Base-by-base conservation (phyloP, 2,329 filamentous ascomycete species). In the Pseudopyricularia javanii region DNA sequence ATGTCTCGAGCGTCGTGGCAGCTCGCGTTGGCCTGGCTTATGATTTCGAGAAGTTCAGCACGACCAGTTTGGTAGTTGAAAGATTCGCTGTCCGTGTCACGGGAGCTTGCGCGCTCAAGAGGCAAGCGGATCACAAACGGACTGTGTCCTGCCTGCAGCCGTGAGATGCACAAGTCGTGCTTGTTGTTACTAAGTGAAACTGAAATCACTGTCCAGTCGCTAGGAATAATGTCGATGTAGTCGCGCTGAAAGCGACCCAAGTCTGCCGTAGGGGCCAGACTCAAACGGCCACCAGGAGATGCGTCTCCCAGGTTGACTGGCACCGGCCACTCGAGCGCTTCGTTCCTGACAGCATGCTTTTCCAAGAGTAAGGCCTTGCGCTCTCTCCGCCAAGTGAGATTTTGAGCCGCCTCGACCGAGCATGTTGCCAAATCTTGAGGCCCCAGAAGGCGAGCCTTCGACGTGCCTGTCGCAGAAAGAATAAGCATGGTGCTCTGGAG, bases 81-180 rank as follows among this genome's bases (percentile, higher is more conserved):
- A 1, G 86, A 77, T 53, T 93, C 87, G 3, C 68, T 74, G 55
- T 93, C 88, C 30, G 83, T 79, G 58, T 93, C 89, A 22, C 90
- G 83, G 0, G 85, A 87, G 58, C 83, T 88, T 52, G 91, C 88
- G 43, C 91, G 77, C 59, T 87, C 85, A 24, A 98, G 78, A 0
- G 93, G 93, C 22, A 98, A 74, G 6, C 91, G 84, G 50, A 98
- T 73, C 51, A 95, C 82, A 62, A 98, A 94, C 0, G 93, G 93
- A 26, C 79, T 82, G 50, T 86, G 79, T 1, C 81, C 82, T 9
- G 82, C 76, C 57, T 88, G 83, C 33, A 95, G 81, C 60, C 89
- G 89, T n/a, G 88, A 91, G 56, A 97, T 83, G 59, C 88, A 90
- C 4, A 98, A 78, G 63, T 97, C 93, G 53, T 88, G 86, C 37